Percentiles rank a stretch among this genome's conserved stretches.
Evolutionary conservation across 768 basidiomycete species (phyloP).

Genomic region (Piloderma croceum): DNA sequence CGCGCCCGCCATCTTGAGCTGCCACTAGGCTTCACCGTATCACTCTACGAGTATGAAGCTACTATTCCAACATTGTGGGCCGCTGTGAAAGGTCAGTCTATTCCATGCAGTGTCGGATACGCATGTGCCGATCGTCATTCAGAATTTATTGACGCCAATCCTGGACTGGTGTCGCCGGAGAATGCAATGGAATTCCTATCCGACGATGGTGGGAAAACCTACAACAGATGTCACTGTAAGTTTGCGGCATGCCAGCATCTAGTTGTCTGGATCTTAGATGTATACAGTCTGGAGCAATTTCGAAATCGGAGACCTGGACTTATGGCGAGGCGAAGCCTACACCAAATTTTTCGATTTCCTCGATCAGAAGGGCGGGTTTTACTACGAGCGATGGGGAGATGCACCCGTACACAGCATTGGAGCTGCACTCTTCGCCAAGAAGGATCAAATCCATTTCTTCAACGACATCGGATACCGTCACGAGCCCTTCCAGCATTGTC

Average conservation of each 20-base stretch:
- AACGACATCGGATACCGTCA: slow-evolving; percentile 81
- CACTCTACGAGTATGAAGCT: slow-evolving; percentile 68
- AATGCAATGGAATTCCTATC: slow-evolving; percentile 74
- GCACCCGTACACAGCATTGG: slow-evolving; percentile 68
- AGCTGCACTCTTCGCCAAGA: slow-evolving; percentile 81
- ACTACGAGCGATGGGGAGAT: slow-evolving; percentile 95
- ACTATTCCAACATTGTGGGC: slow-evolving; percentile 83
- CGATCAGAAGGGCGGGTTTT: slow-evolving; percentile 79
- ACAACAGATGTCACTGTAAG: slow-evolving; percentile 74
- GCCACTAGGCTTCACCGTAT: slow-evolving; percentile 65
- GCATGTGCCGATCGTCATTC: slow-evolving; percentile 3
- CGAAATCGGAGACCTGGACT: slow-evolving; percentile 79
- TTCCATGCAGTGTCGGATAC: not conserved
- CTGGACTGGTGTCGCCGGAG: slow-evolving; percentile 52
- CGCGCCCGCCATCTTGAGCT: not conserved
- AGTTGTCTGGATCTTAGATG: not conserved
- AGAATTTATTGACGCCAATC: slow-evolving; percentile 67
- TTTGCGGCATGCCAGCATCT: slow-evolving; percentile 2
- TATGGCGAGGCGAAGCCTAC: slow-evolving; percentile 83
- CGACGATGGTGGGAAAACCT: slow-evolving; percentile 66
- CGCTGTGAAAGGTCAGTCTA: slow-evolving; percentile 53
- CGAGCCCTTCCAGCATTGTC: slow-evolving; percentile 92
- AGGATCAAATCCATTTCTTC: slow-evolving; percentile 93
- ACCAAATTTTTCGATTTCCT: slow-evolving; percentile 77
- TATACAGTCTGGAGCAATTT: slow-evolving; percentile 85